Conservation (phyloP, 257 asterid species). For the Nicotiana tabacum region DNA sequence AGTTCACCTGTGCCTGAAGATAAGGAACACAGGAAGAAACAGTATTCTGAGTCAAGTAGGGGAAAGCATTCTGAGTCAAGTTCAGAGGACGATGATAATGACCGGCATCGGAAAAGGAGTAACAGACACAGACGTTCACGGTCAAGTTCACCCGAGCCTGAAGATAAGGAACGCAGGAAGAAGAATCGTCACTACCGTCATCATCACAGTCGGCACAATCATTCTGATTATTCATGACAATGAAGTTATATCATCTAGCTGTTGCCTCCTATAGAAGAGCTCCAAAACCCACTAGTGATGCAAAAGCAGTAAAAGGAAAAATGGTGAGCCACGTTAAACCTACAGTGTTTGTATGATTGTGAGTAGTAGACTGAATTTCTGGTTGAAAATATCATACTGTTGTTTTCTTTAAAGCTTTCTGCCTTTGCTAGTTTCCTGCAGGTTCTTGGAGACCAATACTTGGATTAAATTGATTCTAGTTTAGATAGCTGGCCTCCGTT, state of each 20-base stretch:
- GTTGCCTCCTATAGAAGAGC: neutral
- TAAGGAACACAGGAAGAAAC: neutral
- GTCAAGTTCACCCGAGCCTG: slow-evolving; percentile 13
- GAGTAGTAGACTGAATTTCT: too few species aligned
- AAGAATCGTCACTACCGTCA: neutral
- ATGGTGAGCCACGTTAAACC: neutral
- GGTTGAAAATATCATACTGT: too few species aligned
- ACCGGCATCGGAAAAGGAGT: neutral
- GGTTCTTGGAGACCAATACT: too few species aligned
- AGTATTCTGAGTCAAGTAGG: too few species aligned
- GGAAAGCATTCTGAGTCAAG: neutral
- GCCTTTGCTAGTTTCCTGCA: too few species aligned
- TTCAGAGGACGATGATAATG: neutral
- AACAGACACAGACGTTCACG: neutral
- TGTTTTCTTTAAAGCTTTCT: too few species aligned
- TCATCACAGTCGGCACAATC: neutral
- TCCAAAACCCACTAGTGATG: neutral
- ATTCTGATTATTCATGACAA: slow-evolving; percentile 14
- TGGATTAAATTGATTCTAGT: too few species aligned
- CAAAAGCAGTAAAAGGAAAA: neutral
- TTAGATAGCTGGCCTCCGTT: too few species aligned
- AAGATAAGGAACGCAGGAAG: neutral
- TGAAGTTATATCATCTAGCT: neutral
- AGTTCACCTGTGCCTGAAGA: slow-evolving; percentile 27
- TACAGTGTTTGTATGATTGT: neutral